Evolutionary conservation across 306 rosid species (phyloP), one percentile per base, ranked within the genome.

Genomic region (Citrullus colocynthis): DNA sequence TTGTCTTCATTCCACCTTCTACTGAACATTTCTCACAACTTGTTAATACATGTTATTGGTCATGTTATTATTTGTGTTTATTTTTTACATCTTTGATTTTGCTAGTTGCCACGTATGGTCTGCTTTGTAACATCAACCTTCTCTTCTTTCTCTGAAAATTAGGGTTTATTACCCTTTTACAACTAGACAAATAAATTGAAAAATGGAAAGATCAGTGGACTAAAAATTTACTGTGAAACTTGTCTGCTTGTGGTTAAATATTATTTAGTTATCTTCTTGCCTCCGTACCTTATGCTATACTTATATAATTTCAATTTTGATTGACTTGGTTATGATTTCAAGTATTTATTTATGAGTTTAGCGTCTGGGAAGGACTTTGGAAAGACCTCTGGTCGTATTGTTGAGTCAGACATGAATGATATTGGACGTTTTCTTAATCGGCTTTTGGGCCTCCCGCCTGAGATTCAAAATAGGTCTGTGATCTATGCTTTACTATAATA

Each of bases 381-480:
- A 78, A 94, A 82, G 88, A 61, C 83, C 24, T 79, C 89, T 80
- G 93, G 97, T 45, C 96, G 97, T 56, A 93, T 96, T 61, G 82
- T 91, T 85, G 99, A 96, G 80, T 96, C 99, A 20, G 98, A 96
- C 82, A 92, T 89, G 97, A 95, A 92, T 18, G 99, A 96, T 73
- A 96, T 96, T 77, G 98, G 99, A 9, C 92, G 99, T 79, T 96
- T 96, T 82, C 96, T 96, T 83, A 96, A 96, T 85, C 91, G 99
- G 51, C 87, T 96, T 81, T 86, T 96, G 83, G 99, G 99, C 82
- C 82, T 96, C 80, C 90, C 96, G 8, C 99, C 99, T 64, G 92
- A 89, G 65, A 88, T 96, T 84, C 99, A 96, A 80, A 96, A 96
- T 76, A 90, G 93, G 98, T 92, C 78, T 78, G 88, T 73, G 63